Conservation (phyloP, 345 rosid species). For the Geranium brycei region DNA sequence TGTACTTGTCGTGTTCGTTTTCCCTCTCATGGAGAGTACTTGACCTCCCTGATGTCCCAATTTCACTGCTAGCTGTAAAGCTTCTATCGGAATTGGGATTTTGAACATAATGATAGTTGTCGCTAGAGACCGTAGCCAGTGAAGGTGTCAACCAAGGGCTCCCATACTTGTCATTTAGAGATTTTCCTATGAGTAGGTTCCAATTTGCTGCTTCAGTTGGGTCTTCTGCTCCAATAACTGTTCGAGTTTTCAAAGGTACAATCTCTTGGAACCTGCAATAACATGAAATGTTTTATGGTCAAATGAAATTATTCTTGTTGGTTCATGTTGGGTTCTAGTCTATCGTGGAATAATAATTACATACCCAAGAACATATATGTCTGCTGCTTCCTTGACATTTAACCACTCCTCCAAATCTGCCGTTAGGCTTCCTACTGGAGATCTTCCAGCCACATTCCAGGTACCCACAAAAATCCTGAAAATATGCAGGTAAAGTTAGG, state of each 20-base stretch:
- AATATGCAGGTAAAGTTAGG: not conserved
- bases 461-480: conserved; percentile 60
- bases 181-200: conserved; percentile 49
- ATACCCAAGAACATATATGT: conserved; percentile 63
- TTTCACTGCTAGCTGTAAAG: conserved; percentile 15
- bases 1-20: conserved; percentile 23
- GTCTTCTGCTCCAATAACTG: conserved; percentile 52
- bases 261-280: conserved; percentile 52
- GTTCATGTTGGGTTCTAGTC: not conserved
- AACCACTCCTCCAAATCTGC: conserved; percentile 66
- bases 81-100: conserved; percentile 11
- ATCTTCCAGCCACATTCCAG: conserved; percentile 71
- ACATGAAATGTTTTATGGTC: conserved; percentile 1
- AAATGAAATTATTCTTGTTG: not conserved
- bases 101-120: conserved; percentile 19
- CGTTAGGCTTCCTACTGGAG: conserved; percentile 49
- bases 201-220: conserved; percentile 49
- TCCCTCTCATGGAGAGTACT: conserved; percentile 2
- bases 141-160: conserved; percentile 44
- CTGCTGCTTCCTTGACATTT: conserved; percentile 53
- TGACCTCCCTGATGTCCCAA: not conserved
- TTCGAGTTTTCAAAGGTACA: conserved; percentile 40
- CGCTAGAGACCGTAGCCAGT: conserved; percentile 27
- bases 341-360: not conserved
- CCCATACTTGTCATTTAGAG: conserved; percentile 33